A percentile compares a stretch with the other conserved stretches of the same genome.
These are phyloP conservation scores for Didymosphaeria variabile DNA, from an alignment of 2,329 filamentous ascomycete species.

Conservation along the genomic window DNA sequence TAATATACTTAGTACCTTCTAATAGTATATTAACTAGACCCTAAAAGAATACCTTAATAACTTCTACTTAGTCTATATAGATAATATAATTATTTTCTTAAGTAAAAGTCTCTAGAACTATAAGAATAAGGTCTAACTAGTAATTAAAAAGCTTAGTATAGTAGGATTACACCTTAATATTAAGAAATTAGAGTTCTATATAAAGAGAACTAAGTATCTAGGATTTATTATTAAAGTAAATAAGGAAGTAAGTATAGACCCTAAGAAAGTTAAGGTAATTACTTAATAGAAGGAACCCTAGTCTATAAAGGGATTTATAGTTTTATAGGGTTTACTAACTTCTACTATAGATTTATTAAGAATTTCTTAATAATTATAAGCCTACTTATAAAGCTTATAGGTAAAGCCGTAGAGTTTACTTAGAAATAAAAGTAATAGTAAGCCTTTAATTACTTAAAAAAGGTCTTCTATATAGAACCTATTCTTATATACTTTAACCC, in stretches of 20 bases:
- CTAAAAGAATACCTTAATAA: no score
- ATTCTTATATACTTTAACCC: slow-evolving; percentile 17
- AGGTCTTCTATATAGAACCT: slow-evolving; percentile 9
- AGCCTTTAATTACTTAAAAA: slow-evolving; percentile 33
- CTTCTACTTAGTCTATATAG: no score
- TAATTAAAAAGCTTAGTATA: no score
- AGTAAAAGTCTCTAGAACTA: no score
- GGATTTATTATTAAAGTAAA: background rate
- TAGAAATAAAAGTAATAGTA: slow-evolving; percentile 8
- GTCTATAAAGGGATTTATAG: background rate
- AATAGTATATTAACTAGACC: no score
- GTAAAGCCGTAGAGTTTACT: slow-evolving; percentile 9
- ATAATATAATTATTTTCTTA: no score
- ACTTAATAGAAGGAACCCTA: no score
- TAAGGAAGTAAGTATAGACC: background rate
- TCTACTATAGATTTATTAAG: slow-evolving; percentile 6
- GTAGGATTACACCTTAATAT: background rate
- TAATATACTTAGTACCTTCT: background rate
- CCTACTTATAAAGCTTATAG: slow-evolving; percentile 4
- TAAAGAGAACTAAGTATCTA: background rate
- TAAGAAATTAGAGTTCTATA: background rate
- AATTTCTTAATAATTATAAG: background rate
- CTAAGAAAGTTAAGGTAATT: background rate
- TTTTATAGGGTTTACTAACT: slow-evolving; percentile 3
- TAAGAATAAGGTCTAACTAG: no score